These are phyloP conservation scores for Solanum corneliomulleri DNA, from an alignment of 257 asterid species.

Conservation along the genomic window DNA sequence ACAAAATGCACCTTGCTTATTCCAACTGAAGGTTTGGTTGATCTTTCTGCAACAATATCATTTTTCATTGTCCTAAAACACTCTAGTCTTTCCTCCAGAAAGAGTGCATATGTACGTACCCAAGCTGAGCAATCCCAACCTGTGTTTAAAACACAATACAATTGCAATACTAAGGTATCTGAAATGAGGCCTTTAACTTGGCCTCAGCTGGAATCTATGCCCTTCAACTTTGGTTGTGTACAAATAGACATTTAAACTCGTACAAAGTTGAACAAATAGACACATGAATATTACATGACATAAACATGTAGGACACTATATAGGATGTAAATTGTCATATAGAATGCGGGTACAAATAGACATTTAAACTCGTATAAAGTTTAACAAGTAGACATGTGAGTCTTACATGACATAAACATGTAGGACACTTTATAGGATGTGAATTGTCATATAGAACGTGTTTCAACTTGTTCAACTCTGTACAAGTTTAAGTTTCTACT, in stretches of 20 bases:
- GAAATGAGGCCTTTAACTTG: not conserved
- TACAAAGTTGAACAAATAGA: not conserved
- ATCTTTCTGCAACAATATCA: conserved; percentile 58
- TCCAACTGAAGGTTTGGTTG: conserved; percentile 24
- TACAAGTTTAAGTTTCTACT: not conserved
- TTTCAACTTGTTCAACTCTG: not conserved
- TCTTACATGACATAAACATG: not conserved
- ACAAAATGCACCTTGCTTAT: conserved; percentile 26
- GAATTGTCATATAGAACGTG: not conserved
- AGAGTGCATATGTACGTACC: conserved; percentile 71
- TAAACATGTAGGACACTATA: not conserved
- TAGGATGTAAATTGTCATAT: not conserved
- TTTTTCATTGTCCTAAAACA: conserved; percentile 50
- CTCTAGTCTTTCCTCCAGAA: conserved; percentile 75
- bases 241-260: not conserved
- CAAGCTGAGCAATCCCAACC: conserved; percentile 97
- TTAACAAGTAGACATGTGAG: not conserved
- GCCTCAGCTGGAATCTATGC: not conserved
- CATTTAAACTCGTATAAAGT: not conserved
- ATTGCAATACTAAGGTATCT: not conserved
- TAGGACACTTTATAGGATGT: not conserved
- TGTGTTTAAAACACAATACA: conserved; percentile 13
- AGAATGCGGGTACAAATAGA: not conserved
- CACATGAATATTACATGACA: not conserved
- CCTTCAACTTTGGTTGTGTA: not conserved